Evolutionary conservation across 78 protist species (phyloP).

Genomic region (Pigoraptor vietnamica): DNA sequence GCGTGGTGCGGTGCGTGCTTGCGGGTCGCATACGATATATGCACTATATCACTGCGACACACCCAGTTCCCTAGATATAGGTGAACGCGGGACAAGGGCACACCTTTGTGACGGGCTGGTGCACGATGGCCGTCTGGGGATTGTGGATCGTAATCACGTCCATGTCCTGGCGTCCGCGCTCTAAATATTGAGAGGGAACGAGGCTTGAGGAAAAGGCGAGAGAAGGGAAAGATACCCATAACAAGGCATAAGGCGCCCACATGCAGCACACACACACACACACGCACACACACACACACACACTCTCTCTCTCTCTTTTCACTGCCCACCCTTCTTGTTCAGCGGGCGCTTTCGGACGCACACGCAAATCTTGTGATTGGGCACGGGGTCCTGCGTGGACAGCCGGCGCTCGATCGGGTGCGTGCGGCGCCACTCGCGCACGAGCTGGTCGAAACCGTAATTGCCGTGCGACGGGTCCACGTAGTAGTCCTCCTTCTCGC

Average conservation of each 20-base stretch:
- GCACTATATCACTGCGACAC: background rate
- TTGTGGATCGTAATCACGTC: constrained; percentile 19
- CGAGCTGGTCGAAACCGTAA: background rate
- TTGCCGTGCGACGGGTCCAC: background rate
- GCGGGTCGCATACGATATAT: background rate
- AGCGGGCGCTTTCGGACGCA: constrained; percentile 90
- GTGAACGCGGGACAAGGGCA: background rate
- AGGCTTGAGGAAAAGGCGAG: background rate
- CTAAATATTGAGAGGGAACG: no score
- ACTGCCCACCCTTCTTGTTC: constrained; percentile 37
- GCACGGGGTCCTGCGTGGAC: background rate
- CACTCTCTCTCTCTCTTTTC: no score
- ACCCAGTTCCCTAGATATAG: no score
- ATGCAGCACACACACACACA: background rate
- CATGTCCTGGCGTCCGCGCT: background rate
- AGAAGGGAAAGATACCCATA: no score
- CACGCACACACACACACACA: background rate
- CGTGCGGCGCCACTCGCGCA: background rate
- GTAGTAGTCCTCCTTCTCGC: background rate
- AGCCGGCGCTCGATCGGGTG: background rate
- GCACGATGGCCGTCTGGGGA: background rate
- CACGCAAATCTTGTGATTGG: constrained; percentile 52
- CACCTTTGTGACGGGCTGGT: background rate
- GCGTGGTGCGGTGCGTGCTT: constrained; percentile 30
- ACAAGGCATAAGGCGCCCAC: no score